Evolutionary conservation across 805 yeast species (phyloP).

Genomic region (Wickerhamiella azymoides): DNA sequence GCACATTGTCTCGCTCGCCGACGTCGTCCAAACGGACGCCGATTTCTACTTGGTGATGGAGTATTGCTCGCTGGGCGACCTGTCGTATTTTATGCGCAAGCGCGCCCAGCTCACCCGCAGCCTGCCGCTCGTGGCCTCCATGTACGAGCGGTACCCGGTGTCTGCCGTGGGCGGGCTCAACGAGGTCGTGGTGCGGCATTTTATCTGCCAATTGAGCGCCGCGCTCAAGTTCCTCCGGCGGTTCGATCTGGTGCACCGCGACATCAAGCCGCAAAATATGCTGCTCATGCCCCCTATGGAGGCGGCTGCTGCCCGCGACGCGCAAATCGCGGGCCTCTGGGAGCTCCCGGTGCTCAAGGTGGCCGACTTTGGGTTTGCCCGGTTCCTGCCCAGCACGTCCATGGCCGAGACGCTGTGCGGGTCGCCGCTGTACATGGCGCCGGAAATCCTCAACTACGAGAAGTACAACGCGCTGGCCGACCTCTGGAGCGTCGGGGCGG

Average conservation of each 20-base stretch:
- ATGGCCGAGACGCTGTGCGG: constrained; percentile 97
- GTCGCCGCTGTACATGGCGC: constrained; percentile 96
- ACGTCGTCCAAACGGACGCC: constrained; percentile 58
- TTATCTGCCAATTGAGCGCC: constrained; percentile 71
- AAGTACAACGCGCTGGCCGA: constrained; percentile 96
- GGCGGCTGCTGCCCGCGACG: constrained; percentile 42
- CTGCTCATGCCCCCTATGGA: constrained; percentile 71
- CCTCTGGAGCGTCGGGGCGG: constrained; percentile 97
- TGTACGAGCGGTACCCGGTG: constrained; percentile 72
- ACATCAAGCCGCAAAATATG: constrained; percentile 83
- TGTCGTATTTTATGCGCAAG: constrained; percentile 71
- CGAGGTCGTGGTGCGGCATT: constrained; percentile 64
- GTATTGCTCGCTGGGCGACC: constrained; percentile 89
- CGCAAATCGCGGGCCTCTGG: constrained; percentile 62
- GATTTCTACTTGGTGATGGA: constrained; percentile 91
- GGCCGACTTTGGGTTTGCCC: constrained; percentile 96
- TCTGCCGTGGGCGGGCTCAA: constrained; percentile 70
- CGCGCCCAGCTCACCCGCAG: constrained; percentile 55
- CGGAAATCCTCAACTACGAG: constrained; percentile 86
- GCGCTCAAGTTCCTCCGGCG: constrained; percentile 72
- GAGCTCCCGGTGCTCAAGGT: constrained; percentile 82
- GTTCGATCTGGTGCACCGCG: constrained; percentile 83
- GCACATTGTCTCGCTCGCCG: constrained; percentile 77
- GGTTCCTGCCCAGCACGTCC: constrained; percentile 83
- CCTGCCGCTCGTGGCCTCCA: constrained; percentile 64